phyloP scores from a whole-genome alignment of 345 rosid genomes.

The Linum lewisii region DNA sequence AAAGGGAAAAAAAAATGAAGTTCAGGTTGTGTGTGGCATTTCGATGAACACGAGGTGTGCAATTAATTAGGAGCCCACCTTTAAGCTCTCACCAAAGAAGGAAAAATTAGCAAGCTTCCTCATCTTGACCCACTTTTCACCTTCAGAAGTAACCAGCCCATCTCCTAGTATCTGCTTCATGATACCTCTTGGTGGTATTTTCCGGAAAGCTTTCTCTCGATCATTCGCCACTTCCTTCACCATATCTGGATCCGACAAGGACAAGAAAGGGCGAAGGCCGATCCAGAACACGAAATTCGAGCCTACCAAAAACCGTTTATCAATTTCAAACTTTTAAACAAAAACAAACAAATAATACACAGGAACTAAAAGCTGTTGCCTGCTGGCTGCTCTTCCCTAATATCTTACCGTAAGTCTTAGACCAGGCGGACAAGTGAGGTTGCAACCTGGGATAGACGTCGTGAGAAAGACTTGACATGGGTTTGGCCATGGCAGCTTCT shows the following conservation, averaged over 20 bases:
- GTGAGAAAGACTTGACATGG: not conserved
- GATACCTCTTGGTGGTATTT: not conserved
- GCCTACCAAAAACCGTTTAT: not conserved
- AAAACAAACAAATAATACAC: too few relatives aligned
- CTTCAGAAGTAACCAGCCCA: not conserved
- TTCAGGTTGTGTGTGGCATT: too few relatives aligned
- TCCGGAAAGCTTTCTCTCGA: not conserved
- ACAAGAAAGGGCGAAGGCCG: not conserved
- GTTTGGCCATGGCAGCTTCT: not conserved
- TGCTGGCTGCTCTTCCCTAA: too few relatives aligned
- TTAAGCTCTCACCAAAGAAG: not conserved
- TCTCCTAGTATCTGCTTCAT: not conserved
- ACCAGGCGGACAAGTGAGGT: not conserved
- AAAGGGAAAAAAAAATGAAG: too few relatives aligned
- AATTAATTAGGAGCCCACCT: not conserved
- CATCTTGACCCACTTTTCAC: conserved; percentile 4
- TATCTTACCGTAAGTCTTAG: not conserved
- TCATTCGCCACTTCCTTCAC: not conserved
- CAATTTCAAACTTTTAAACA: not conserved
- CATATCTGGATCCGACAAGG: not conserved
- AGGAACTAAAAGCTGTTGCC: too few relatives aligned
- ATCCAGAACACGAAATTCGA: not conserved
- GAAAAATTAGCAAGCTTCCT: not conserved
- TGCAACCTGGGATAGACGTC: not conserved
- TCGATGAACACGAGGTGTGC: too few relatives aligned